These are phyloP conservation scores for Ganoderma sinense DNA, from an alignment of 1,284 basidiomycete genomes.

Conservation along the genomic window DNA sequence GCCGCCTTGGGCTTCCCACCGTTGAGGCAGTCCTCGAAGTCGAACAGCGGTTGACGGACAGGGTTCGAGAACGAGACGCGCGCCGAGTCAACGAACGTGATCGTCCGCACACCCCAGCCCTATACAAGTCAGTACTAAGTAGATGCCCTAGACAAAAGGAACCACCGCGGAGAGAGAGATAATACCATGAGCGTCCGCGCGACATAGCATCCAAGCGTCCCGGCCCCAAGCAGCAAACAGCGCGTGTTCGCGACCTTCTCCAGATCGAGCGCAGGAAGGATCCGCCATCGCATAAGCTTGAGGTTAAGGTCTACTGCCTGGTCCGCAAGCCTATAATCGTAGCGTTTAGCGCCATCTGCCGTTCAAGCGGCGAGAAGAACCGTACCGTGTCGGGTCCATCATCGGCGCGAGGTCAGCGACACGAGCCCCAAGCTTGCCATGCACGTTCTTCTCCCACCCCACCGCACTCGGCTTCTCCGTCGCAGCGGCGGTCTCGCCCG, in stretches of 20 bases:
- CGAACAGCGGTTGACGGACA: conserved; percentile 95
- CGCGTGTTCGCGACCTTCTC: conserved; percentile 85
- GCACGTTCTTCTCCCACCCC: conserved; percentile 94
- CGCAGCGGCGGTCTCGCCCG: conserved; percentile 17
- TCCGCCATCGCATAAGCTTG: conserved; percentile 98
- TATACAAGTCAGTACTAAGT: conserved; percentile 40
- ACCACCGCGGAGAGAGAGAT: background rate
- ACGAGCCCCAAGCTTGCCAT: conserved; percentile 88
- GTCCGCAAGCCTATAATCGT: conserved; percentile 84
- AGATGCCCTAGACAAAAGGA: background rate
- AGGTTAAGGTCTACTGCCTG: conserved; percentile 98
- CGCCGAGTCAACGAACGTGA: conserved; percentile 92
- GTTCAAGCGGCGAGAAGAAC: too few species aligned
- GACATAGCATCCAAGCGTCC: conserved; percentile 97
- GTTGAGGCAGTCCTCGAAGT: conserved; percentile 93
- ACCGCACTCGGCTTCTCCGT: conserved; percentile 65
- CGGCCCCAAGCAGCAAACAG: conserved; percentile 92
- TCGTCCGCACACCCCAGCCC: conserved; percentile 96
- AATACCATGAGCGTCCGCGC: conserved; percentile 87
- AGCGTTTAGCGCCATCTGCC: too few species aligned
- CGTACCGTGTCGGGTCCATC: conserved; percentile 89
- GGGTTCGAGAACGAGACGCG: conserved; percentile 97
- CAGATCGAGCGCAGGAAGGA: conserved; percentile 89
- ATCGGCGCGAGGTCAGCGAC: conserved; percentile 92
- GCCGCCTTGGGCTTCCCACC: conserved; percentile 95